Base-by-base conservation (phyloP, 805 yeast species). In the Hanseniaspora pseudoguilliermondii region DNA sequence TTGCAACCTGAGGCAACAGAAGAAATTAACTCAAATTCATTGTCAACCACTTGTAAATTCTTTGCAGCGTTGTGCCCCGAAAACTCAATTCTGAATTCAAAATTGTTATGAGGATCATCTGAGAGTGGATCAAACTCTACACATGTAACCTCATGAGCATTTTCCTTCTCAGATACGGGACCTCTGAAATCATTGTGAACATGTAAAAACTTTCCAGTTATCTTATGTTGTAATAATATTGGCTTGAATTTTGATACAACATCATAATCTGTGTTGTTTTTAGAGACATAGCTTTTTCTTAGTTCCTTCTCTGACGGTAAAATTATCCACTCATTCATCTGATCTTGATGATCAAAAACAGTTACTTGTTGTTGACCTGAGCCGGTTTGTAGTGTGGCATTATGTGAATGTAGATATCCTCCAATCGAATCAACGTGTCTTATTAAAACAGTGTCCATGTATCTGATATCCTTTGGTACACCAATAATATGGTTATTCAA, bases 151-250 rank as follows among this genome's bases (percentile, higher is more conserved):
- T 89, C 95, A 60, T 77, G 78, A 64, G 89, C 83, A 68, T 91
- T 90, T 57, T 93, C 97, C 64, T 87, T 93, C 65, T 87, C 95
- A 10, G 91, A 79, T 29, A 89, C 79, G 10, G 96, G 96, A 3
- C 97, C 96, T 58, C 90, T 80, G 51, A 77, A 72, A 1, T 67
- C 60, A 59, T 86, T 85, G 60, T 76, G 81, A 23, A 88, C 84
- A 60, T 82, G 82, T 53, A 93, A 69, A 47, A 85, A 79, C 59
- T 80, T 80, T 16, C 82, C 78, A 0, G 97, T 84, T 1, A 62
- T 59, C 57, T 75, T 74, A 66, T 93, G 97, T 71, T 78, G 80
- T n/a, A 93, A 66, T 57, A 84, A 75, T 21, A 91, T 70, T 15
- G 73, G 65, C 57, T 76, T 81, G 20, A 83, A 83, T 60, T 81